phyloP scores from a whole-genome alignment of 371 early-diverging fungal genomes.

The Mortierella sp. region DNA sequence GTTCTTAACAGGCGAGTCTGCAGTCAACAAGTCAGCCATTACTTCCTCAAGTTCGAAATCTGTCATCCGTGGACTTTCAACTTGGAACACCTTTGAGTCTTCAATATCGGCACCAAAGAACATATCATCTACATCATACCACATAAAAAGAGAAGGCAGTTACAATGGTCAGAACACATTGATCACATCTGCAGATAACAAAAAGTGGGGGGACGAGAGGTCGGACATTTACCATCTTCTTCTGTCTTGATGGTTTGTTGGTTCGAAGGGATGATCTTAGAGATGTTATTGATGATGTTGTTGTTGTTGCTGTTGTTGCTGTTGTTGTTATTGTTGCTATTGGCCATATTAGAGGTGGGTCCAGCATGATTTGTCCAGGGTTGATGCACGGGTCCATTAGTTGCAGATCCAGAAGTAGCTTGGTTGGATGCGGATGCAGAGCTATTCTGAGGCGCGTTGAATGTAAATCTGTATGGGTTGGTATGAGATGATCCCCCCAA shows the following conservation, averaged over 20 bases:
- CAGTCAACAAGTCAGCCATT: constrained; percentile 22
- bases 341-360: neutral
- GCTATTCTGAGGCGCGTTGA: neutral
- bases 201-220: neutral
- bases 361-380: no score
- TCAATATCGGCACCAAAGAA: constrained; percentile 41
- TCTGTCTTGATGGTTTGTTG: constrained; percentile 3
- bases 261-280: neutral
- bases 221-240: constrained; percentile 20
- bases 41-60: constrained; percentile 30
- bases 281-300: neutral
- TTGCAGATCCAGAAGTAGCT: no score
- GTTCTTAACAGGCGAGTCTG: constrained; percentile 29
- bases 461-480: neutral
- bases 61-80: constrained; percentile 42
- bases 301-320: constrained; percentile 15
- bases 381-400: no score
- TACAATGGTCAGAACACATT: neutral
- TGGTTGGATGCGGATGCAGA: neutral
- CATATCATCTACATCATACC: constrained; percentile 14
- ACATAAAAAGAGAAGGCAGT: neutral
- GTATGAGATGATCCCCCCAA: neutral
- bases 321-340: neutral
- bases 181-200: neutral
- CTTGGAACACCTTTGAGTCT: constrained; percentile 15